Evolutionary conservation across 768 basidiomycete genomes (phyloP).

Genomic region (Russula lepida): DNA sequence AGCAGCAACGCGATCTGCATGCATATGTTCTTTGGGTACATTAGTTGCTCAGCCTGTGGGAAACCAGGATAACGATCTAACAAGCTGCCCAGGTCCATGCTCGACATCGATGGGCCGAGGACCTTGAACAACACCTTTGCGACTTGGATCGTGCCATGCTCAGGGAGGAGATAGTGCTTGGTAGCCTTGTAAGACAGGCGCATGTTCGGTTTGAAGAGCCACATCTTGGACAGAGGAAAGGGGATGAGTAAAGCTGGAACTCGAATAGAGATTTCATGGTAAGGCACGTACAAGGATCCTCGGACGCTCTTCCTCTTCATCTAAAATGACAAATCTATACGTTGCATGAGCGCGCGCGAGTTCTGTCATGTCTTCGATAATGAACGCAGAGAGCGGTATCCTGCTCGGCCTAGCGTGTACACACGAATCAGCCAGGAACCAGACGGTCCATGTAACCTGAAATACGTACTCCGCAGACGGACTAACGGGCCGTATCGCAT

Average conservation of each 20-base stretch:
- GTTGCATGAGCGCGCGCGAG: constrained; percentile 87
- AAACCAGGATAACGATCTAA: constrained; percentile 71
- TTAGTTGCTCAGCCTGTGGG: constrained; percentile 80
- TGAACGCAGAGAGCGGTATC: constrained; percentile 75
- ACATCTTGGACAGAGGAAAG: constrained; percentile 48
- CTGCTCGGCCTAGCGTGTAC: constrained; percentile 29
- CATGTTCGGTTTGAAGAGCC: constrained; percentile 91
- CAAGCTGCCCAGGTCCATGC: constrained; percentile 46
- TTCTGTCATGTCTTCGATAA: constrained; percentile 87
- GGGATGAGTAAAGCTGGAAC: not conserved
- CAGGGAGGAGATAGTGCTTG: constrained; percentile 47
- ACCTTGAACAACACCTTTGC: constrained; percentile 86
- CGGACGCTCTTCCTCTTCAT: constrained; percentile 78
- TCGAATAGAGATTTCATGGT: not conserved
- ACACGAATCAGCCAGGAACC: constrained; percentile 1
- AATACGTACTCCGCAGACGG: constrained; percentile 50
- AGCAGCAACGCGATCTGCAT: constrained; percentile 59
- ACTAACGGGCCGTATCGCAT: constrained; percentile 68
- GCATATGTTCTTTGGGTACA: constrained; percentile 75
- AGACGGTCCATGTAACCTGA: not conserved
- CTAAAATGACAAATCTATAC: constrained; percentile 82
- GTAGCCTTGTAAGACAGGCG: constrained; percentile 63
- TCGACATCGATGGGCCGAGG: constrained; percentile 48
- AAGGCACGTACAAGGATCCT: constrained; percentile 59
- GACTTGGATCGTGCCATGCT: constrained; percentile 51